phyloP scores from a whole-genome alignment of 2,329 filamentous ascomycete genomes.

The Mycosphaerella arachidis region DNA sequence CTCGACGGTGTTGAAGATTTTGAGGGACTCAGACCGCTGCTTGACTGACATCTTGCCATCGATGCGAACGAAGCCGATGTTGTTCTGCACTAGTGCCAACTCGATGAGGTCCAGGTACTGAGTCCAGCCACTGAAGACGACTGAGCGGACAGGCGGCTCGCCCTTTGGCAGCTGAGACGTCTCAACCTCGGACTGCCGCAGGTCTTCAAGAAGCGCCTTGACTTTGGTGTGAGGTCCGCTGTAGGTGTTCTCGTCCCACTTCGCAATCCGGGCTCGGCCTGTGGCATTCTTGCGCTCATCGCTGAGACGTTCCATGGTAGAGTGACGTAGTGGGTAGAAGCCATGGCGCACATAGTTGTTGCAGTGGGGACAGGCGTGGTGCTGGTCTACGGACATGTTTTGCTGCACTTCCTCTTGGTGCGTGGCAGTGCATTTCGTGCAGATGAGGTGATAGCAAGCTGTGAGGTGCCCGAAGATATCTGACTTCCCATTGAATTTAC shows the following conservation, averaged over 20 bases:
- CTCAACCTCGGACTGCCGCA: slow-evolving; percentile 61
- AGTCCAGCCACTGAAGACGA: slow-evolving; percentile 96
- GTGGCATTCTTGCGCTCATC: slow-evolving; percentile 49
- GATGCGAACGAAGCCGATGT: slow-evolving; percentile 71
- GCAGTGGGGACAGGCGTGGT: slow-evolving; percentile 65
- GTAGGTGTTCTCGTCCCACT: slow-evolving; percentile 62
- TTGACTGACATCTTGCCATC: slow-evolving; percentile 82
- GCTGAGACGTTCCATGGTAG: slow-evolving; percentile 45
- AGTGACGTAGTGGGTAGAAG: slow-evolving; percentile 65
- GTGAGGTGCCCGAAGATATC: slow-evolving; percentile 73
- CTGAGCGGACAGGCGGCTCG: slow-evolving; percentile 71
- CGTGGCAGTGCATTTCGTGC: slow-evolving; percentile 63
- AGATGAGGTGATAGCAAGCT: slow-evolving; percentile 82
- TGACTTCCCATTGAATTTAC: slow-evolving; percentile 47
- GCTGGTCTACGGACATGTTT: slow-evolving; percentile 38
- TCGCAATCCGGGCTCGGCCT: slow-evolving; percentile 44
- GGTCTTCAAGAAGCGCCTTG: slow-evolving; percentile 69
- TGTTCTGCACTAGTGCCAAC: slow-evolving; percentile 64
- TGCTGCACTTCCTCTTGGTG: slow-evolving; percentile 46
- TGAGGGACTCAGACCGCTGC: slow-evolving; percentile 70
- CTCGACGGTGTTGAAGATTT: slow-evolving; percentile 69
- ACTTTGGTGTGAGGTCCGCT: slow-evolving; percentile 90
- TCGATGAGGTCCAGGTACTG: slow-evolving; percentile 89
- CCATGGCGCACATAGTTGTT: slow-evolving; percentile 57
- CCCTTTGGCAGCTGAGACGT: slow-evolving; percentile 54